Conservation (phyloP, 192 early-diverging fungal genomes). For the Linnemannia exigua region DNA sequence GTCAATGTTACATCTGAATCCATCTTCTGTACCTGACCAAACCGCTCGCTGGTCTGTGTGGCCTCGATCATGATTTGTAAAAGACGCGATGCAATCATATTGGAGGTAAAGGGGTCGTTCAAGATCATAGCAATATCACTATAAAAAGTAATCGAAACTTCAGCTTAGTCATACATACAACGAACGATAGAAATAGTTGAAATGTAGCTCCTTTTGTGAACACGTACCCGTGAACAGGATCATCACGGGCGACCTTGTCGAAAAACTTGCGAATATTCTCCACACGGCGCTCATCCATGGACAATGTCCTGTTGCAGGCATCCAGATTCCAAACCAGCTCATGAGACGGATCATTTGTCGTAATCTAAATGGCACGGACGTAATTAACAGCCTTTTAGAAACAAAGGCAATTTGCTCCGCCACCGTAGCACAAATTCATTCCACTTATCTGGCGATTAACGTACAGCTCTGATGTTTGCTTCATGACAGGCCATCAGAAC, state of each 20-base stretch:
- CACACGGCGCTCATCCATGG: slow-evolving; percentile 68
- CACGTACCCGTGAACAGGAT: slow-evolving; percentile 66
- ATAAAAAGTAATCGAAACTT: background rate
- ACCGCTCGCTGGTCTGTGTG: slow-evolving; percentile 22
- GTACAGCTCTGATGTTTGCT: slow-evolving; percentile 62
- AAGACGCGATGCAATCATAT: slow-evolving; percentile 66
- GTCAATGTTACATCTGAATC: slow-evolving; percentile 5
- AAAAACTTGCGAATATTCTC: slow-evolving; percentile 69
- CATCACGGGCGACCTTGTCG: slow-evolving; percentile 62
- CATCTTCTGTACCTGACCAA: background rate
- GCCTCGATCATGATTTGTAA: slow-evolving; percentile 52
- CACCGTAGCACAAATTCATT: no score
- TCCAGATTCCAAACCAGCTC: slow-evolving; percentile 70
- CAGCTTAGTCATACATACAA: background rate
- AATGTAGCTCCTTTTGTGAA: background rate
- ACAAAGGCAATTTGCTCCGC: background rate
- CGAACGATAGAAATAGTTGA: background rate
- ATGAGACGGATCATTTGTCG: slow-evolving; percentile 64
- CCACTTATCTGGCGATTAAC: background rate
- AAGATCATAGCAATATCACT: slow-evolving; percentile 73
- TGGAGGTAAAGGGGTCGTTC: slow-evolving; percentile 66
- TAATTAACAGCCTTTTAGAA: background rate
- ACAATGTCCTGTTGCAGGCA: slow-evolving; percentile 66
- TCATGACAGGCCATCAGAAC: slow-evolving; percentile 71
- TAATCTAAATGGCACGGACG: slow-evolving; percentile 50